A percentile compares a stretch with the other conserved stretches of the same genome.
Conservation (phyloP, 2,329 filamentous ascomycete genomes). For the Pseudogymnoascus sp. region DNA sequence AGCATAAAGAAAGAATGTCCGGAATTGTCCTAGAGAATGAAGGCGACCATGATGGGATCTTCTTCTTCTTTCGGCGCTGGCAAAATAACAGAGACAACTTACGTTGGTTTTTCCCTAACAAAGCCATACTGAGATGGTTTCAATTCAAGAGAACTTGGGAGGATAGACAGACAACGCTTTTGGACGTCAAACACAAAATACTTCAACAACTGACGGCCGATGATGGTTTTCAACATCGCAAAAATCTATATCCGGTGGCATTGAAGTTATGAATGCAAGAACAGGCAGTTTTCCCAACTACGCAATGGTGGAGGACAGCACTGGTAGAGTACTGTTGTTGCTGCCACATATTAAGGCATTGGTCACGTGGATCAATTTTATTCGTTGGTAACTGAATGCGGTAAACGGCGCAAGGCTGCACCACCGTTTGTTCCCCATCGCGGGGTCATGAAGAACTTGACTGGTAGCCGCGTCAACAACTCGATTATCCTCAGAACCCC, state of each 20-base stretch:
- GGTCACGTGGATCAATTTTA: neutral
- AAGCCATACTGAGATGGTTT: neutral
- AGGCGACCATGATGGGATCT: neutral
- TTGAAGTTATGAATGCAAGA: neutral
- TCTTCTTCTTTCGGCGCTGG: neutral
- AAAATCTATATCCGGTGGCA: neutral
- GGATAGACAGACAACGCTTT: neutral
- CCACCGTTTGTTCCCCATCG: neutral
- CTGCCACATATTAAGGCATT: neutral
- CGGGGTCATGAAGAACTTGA: neutral
- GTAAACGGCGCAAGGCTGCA: neutral
- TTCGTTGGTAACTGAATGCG: neutral
- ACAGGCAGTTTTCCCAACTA: neutral
- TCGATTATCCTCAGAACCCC: neutral
- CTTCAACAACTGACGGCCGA: neutral
- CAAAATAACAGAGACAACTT: neutral
- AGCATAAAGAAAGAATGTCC: conserved; percentile 2
- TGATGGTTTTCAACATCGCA: neutral
- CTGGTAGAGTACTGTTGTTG: neutral
- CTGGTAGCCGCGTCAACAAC: conserved; percentile 3
- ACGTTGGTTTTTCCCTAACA: neutral
- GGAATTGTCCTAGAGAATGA: neutral
- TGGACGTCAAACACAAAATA: neutral
- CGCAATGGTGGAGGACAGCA: neutral
- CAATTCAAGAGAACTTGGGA: neutral